Base-by-base conservation (phyloP, 305 asterid species). In the Lippia alba region DNA sequence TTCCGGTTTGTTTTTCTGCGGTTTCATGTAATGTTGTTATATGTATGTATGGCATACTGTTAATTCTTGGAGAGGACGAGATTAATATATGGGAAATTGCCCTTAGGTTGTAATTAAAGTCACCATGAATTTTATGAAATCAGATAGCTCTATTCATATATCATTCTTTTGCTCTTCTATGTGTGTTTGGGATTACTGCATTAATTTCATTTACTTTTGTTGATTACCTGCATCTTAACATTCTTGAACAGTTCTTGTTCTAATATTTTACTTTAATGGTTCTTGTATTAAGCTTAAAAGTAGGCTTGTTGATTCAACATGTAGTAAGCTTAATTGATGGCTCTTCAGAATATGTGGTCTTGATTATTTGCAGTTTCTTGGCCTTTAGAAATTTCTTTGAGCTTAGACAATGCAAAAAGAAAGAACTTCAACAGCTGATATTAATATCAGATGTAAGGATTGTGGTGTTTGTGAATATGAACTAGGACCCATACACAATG, bases 51-150 rank as follows among this genome's bases (percentile, higher is more conserved):
- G n/a, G n/a, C 30, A 56, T 74, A 62, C 55, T 58, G 20, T n/a
- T 56, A 39, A 56, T 71, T 62, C 66, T 75, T 67, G 66, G 73
- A 73, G 69, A 68, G 61, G 62, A 65, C 44, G 69, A 69, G 78
- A 56, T 66, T 54, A 19, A 67, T 62, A 67, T 62, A 34, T 63
- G 75, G 71, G 73, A 50, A 55, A 73, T 72, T 75, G 61, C 71
- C 57, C 66, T 63, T 76, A 56, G 74, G 78, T 56, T 77, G 77
- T 78, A 75, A 71, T 73, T 72, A 72, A 41, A 55, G 24, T 66
- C 33, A 67, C 53, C 33, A 67, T 46, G 51, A 60, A 53, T 30
- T 68, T 68, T 79, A 78, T 78, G 67, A 66, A 69, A 69, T 61
- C 48, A 55, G 61, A 74, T 71, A 69, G 14, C 68, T 63, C 50